Conservation (phyloP, 78 protist genomes). For the Polysphondylium violaceum region DNA sequence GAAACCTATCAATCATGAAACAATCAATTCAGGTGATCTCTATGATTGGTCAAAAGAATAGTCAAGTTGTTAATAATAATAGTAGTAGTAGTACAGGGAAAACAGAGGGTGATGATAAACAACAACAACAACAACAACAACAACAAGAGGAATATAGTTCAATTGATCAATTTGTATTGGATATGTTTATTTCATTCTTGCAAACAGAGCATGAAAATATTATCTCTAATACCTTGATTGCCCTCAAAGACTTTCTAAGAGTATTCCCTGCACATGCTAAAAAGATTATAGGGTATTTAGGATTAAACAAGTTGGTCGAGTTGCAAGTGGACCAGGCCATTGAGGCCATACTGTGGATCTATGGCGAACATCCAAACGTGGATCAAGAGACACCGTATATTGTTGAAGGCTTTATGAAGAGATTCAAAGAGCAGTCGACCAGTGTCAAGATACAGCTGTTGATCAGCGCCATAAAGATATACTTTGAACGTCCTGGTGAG, state of each 20-base stretch:
- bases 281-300: not conserved
- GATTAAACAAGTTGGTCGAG: not conserved
- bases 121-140: too few species aligned
- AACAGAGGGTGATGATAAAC: not conserved
- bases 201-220: slow-evolving; percentile 7
- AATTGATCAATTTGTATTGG: not conserved
- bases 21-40: slow-evolving; percentile 16
- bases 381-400: slow-evolving; percentile 90
- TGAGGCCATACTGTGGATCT: slow-evolving; percentile 90
- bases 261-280: slow-evolving; percentile 23
- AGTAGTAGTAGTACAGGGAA: not conserved
- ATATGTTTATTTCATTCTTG: not conserved
- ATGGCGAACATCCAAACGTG: slow-evolving; percentile 89
- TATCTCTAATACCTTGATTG: not conserved
- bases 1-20: not conserved
- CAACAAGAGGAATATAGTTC: too few species aligned
- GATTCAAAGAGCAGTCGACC: slow-evolving; percentile 58
- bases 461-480: slow-evolving; percentile 79
- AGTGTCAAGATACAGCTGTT: slow-evolving; percentile 82
- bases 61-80: not conserved
- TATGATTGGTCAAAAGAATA: not conserved
- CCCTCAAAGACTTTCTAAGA: slow-evolving; percentile 44
- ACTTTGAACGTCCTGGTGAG: slow-evolving; percentile 91
- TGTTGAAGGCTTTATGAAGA: slow-evolving; percentile 80
- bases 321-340: slow-evolving; percentile 2